Evolutionary conservation across 1,284 basidiomycete genomes (phyloP).

Genomic region (Blastosporella zonata): DNA sequence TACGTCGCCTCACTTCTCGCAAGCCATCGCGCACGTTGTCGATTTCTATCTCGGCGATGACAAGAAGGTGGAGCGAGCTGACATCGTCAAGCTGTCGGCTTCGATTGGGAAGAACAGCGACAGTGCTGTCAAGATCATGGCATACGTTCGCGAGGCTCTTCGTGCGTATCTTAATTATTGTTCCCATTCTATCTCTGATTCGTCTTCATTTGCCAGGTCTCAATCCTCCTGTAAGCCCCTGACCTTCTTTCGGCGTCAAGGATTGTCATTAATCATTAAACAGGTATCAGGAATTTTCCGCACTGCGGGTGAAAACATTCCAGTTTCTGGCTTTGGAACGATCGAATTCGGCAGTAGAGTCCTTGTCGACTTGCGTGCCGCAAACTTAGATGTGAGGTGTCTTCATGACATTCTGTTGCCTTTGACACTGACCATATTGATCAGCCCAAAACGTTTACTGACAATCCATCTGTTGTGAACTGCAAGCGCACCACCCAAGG

Average conservation of each 20-base stretch:
- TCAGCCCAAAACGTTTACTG: constrained; percentile 23
- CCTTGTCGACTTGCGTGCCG: constrained; percentile 39
- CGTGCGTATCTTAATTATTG: constrained; percentile 31
- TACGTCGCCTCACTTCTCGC: constrained; percentile 50
- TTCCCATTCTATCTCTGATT: neutral
- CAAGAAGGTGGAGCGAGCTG: constrained; percentile 35
- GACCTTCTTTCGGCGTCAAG: neutral
- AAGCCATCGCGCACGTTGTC: constrained; percentile 55
- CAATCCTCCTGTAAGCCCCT: constrained; percentile 27
- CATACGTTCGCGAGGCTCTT: constrained; percentile 51
- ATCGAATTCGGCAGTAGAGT: constrained; percentile 35
- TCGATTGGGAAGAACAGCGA: constrained; percentile 22
- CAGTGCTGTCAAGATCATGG: constrained; percentile 34
- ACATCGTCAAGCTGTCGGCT: constrained; percentile 39
- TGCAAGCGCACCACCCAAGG: constrained; percentile 26
- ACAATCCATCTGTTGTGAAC: constrained; percentile 19
- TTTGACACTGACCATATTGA: neutral
- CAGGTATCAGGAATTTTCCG: constrained; percentile 42
- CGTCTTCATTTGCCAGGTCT: constrained; percentile 22
- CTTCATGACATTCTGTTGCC: neutral
- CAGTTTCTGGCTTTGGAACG: constrained; percentile 24
- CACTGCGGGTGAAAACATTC: constrained; percentile 30
- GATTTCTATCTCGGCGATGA: constrained; percentile 58
- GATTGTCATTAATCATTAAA: neutral
- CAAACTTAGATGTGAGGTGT: constrained; percentile 40